phyloP scores from a whole-genome alignment of 345 rosid species.

The Dipteronia sinensis region DNA sequence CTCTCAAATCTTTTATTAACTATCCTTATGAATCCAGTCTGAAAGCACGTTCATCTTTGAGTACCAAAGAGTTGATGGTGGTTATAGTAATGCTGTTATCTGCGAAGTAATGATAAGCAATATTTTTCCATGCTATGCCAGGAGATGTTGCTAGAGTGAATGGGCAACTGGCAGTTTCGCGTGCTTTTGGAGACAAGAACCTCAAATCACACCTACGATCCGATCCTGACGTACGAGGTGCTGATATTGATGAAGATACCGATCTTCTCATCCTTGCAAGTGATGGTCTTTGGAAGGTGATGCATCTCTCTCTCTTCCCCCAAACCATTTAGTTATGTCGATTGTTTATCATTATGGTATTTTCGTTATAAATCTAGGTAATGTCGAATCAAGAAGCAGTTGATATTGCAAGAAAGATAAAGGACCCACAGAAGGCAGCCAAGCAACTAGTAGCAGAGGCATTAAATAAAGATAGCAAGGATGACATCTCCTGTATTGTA shows the following conservation, averaged over 20 bases:
- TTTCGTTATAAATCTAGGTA: constrained; percentile 35
- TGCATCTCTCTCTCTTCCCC: background rate
- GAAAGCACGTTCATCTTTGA: background rate
- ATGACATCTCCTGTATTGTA: constrained; percentile 71
- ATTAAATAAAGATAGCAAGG: constrained; percentile 54
- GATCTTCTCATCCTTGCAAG: constrained; percentile 73
- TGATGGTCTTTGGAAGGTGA: constrained; percentile 77
- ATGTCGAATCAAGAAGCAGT: constrained; percentile 64
- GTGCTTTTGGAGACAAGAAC: constrained; percentile 73
- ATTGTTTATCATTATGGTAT: background rate
- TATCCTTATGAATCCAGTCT: background rate
- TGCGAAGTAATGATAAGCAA: background rate
- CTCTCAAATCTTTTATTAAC: no score
- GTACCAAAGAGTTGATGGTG: background rate
- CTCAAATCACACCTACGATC: constrained; percentile 72
- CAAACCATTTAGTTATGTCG: background rate
- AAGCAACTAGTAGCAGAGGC: constrained; percentile 51
- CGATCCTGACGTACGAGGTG: constrained; percentile 56
- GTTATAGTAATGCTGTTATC: background rate
- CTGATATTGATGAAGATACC: constrained; percentile 36
- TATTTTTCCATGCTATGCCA: constrained; percentile 29
- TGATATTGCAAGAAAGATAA: constrained; percentile 50
- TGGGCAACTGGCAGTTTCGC: constrained; percentile 74
- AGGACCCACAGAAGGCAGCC: constrained; percentile 56
- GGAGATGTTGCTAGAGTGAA: constrained; percentile 77